phyloP scores from a whole-genome alignment of 2,329 filamentous ascomycete genomes.

The Colletotrichum sp. region DNA sequence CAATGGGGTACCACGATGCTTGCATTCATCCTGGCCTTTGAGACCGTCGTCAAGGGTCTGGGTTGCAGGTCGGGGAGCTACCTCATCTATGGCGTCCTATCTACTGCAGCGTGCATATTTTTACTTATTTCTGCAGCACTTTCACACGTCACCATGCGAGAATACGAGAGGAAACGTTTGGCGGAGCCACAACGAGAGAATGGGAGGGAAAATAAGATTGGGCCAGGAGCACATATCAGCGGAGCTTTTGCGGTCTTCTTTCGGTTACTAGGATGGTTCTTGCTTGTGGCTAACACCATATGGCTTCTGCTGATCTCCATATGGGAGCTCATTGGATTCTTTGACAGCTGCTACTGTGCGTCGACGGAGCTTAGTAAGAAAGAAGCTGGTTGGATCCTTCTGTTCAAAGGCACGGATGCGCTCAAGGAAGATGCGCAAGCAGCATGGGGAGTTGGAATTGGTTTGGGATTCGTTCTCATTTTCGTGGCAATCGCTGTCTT shows the following conservation, averaged over 20 bases:
- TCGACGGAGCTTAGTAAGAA: not conserved
- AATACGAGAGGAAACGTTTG: not conserved
- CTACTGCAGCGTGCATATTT: rapidly evolving
- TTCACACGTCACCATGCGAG: not conserved
- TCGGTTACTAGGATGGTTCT: rapidly evolving
- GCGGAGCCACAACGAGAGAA: rapidly evolving
- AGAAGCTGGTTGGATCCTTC: rapidly evolving
- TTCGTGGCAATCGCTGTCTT: not conserved
- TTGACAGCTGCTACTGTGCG: not conserved
- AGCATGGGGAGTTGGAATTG: not conserved
- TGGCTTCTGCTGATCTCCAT: not conserved
- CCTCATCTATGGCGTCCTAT: not conserved
- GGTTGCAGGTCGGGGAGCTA: not conserved
- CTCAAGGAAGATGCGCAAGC: not conserved
- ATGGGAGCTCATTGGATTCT: not conserved
- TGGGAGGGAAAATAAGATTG: not conserved
- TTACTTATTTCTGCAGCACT: rapidly evolving
- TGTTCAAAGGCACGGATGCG: not conserved
- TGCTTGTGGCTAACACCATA: not conserved
- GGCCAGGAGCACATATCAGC: rapidly evolving
- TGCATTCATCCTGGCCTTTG: not conserved
- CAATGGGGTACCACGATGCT: not conserved
- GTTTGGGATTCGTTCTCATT: not conserved
- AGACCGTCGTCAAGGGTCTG: not conserved
- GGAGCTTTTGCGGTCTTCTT: rapidly evolving